Conservation (phyloP, 2,329 filamentous ascomycete genomes). For the Pseudopyrenochaeta lycopersici region DNA sequence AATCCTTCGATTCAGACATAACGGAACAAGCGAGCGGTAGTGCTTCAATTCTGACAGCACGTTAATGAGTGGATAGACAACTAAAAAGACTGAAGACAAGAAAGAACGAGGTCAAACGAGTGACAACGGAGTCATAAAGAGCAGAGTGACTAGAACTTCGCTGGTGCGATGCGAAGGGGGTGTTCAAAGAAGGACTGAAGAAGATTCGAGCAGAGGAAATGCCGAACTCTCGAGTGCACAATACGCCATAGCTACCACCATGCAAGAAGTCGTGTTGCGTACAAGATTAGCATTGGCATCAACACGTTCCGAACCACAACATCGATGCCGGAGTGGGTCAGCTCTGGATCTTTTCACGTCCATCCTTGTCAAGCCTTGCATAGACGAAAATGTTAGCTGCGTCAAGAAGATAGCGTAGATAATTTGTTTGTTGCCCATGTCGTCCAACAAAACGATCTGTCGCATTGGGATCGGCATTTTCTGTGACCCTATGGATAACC, state of each 20-base stretch:
- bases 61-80: slow-evolving; percentile 7
- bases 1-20: slow-evolving; percentile 33
- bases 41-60: not conserved
- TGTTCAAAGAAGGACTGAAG: slow-evolving; percentile 1
- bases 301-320: slow-evolving; percentile 4
- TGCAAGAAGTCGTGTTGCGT: slow-evolving; percentile 2
- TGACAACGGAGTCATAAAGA: slow-evolving; percentile 2
- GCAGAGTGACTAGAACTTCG: not conserved
- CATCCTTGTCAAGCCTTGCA: slow-evolving; percentile 11
- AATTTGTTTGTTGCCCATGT: not conserved
- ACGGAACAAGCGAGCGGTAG: slow-evolving; percentile 19
- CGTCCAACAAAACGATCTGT: slow-evolving; percentile 7
- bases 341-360: not conserved
- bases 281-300: slow-evolving; percentile 13
- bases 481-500: slow-evolving; percentile 3
- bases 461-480: slow-evolving; percentile 2
- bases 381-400: not conserved
- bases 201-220: slow-evolving; percentile 1
- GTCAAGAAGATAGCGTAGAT: not conserved
- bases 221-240: slow-evolving; percentile 3
- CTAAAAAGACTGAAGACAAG: slow-evolving; percentile 3
- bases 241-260: slow-evolving; percentile 5
- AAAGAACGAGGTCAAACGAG: slow-evolving; percentile 19
- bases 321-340: slow-evolving; percentile 8
- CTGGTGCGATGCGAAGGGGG: not conserved